Conservation (phyloP, 148 eudicot species). For the Vaccinium myrtillus region DNA sequence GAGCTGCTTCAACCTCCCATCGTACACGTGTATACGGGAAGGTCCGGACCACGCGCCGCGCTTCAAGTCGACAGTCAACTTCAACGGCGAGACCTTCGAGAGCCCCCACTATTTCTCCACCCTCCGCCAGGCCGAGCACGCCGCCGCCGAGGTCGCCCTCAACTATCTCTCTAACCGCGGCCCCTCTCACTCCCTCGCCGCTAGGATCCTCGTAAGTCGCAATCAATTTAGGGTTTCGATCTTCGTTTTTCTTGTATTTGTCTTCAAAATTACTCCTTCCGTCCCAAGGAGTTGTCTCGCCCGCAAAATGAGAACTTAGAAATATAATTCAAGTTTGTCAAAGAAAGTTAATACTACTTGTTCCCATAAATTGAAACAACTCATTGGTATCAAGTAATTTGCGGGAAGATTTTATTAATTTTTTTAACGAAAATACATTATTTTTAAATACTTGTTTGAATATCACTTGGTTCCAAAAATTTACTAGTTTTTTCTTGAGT, state of each 20-base stretch:
- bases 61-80: slow-evolving; percentile 72
- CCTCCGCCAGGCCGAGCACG: slow-evolving; percentile 86
- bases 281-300: too few species aligned
- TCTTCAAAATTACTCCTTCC: not conserved
- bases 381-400: not conserved
- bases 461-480: not conserved
- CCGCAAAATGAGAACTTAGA: not conserved
- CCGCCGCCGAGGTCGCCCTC: slow-evolving; percentile 89
- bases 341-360: not conserved
- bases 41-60: slow-evolving; percentile 96
- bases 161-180: slow-evolving; percentile 67
- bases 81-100: slow-evolving; percentile 77
- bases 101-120: slow-evolving; percentile 76
- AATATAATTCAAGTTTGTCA: not conserved
- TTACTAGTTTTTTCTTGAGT: slow-evolving; percentile 6
- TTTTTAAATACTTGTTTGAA: not conserved
- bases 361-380: not conserved
- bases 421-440: not conserved
- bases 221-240: not conserved
- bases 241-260: not conserved
- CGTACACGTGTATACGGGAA: slow-evolving; percentile 72
- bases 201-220: slow-evolving; percentile 66
- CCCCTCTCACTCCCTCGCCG: slow-evolving; percentile 77
- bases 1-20: slow-evolving; percentile 82
- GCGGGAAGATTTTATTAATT: not conserved